phyloP scores from a whole-genome alignment of 345 rosid genomes.

The Atalantia buxifolia region DNA sequence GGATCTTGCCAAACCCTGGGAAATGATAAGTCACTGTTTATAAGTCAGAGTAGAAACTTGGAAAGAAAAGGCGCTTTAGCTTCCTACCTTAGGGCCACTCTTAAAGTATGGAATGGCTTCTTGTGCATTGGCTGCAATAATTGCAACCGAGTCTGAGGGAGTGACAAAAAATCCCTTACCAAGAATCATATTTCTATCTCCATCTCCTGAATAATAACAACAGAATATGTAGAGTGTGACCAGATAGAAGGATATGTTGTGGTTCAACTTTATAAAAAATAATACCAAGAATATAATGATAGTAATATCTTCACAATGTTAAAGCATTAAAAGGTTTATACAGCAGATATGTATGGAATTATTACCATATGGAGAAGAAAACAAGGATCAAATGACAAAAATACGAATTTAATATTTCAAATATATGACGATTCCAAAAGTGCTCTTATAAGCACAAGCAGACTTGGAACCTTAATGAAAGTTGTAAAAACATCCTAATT shows the following conservation, averaged over 20 bases:
- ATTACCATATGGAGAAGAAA: background rate
- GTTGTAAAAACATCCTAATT: background rate
- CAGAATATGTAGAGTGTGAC: background rate
- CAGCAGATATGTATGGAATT: background rate
- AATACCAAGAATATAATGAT: background rate
- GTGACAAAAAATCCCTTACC: constrained; percentile 85
- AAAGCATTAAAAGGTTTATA: background rate
- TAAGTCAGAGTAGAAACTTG: background rate
- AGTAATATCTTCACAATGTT: background rate
- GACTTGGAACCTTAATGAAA: background rate
- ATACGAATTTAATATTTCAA: background rate
- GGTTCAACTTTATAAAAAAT: background rate
- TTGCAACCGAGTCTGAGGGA: constrained; percentile 93
- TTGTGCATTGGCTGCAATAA: constrained; percentile 89
- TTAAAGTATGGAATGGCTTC: constrained; percentile 81
- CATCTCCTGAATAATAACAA: constrained; percentile 62
- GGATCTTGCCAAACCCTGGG: constrained; percentile 90
- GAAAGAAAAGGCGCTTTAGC: constrained; percentile 4
- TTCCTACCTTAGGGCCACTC: constrained; percentile 68
- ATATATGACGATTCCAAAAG: background rate
- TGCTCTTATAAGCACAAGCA: background rate
- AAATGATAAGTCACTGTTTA: constrained; percentile 10
- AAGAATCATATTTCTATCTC: constrained; percentile 94
- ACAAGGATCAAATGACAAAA: background rate
- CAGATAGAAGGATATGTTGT: background rate